A percentile compares a stretch with the other conserved stretches of the same genome.
phyloP scores from a whole-genome alignment of 2,329 filamentous ascomycete species.

The Nemania serpens region DNA sequence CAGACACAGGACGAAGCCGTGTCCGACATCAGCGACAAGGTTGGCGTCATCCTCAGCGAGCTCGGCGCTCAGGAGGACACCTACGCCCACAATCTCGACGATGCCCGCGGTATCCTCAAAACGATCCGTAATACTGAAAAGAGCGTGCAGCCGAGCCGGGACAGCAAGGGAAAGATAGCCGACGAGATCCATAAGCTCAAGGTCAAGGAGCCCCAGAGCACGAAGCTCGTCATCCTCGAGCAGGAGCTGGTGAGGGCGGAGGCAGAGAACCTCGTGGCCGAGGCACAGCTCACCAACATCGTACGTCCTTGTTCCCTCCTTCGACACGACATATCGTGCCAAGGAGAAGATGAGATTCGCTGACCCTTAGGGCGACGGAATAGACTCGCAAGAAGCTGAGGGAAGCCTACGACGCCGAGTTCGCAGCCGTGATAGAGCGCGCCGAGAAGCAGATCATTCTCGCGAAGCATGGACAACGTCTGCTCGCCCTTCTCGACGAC shows the following conservation, averaged over 20 bases:
- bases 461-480: constrained; percentile 83
- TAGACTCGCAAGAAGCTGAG: constrained; percentile 95
- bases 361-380: background rate
- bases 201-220: constrained; percentile 86
- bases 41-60: constrained; percentile 89
- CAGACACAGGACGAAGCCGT: constrained; percentile 84
- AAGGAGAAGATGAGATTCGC: background rate
- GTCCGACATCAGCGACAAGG: constrained; percentile 91
- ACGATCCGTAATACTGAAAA: constrained; percentile 93
- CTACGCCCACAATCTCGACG: constrained; percentile 86
- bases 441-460: constrained; percentile 97
- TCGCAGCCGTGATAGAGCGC: constrained; percentile 89
- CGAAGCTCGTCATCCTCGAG: constrained; percentile 81
- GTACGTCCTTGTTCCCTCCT: constrained; percentile 56
- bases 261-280: constrained; percentile 92
- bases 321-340: background rate
- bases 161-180: constrained; percentile 82
- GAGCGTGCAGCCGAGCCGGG: constrained; percentile 90
- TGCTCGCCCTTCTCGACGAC: constrained; percentile 87
- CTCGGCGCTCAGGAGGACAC: constrained; percentile 91
- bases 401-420: constrained; percentile 88
- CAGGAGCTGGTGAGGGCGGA: constrained; percentile 96
- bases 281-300: constrained; percentile 94
- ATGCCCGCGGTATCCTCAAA: constrained; percentile 82
- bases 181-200: constrained; percentile 94